These are phyloP conservation scores for Perkinsus marinus DNA, from an alignment of 169 alveolate species.

Conservation along the genomic window DNA sequence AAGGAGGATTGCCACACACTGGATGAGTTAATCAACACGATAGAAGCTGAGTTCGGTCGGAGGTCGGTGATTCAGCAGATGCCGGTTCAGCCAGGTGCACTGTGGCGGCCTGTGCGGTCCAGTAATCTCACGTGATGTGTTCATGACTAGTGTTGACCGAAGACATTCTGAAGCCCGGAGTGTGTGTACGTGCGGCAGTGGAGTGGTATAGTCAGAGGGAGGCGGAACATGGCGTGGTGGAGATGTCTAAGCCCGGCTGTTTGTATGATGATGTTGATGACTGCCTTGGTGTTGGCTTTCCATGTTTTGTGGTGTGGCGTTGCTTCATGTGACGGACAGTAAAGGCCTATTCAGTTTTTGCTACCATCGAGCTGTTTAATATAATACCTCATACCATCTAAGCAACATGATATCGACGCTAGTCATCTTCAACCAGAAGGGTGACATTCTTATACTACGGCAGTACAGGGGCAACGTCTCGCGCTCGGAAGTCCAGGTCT, in stretches of 20 bases:
- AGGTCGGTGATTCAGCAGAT: conserved; percentile 4
- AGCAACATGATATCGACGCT: not conserved
- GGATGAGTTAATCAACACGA: conserved; percentile 8
- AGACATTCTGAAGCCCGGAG: not conserved
- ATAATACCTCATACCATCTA: not conserved
- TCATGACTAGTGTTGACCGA: not conserved
- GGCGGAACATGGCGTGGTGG: not conserved
- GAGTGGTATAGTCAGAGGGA: not conserved
- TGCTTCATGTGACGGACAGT: not conserved
- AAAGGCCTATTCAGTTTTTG: not conserved
- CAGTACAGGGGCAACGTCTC: conserved; percentile 58
- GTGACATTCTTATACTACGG: conserved; percentile 61
- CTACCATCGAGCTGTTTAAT: not conserved
- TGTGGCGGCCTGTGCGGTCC: not conserved
- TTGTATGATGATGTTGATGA: not conserved
- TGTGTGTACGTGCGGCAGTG: not conserved
- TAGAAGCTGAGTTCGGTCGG: conserved; percentile 8
- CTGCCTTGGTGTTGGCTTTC: not conserved
- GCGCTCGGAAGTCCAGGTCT: conserved; percentile 34
- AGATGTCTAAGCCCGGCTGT: not conserved
- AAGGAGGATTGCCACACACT: conserved; percentile 10
- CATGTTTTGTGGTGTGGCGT: not conserved
- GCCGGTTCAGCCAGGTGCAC: conserved; percentile 6
- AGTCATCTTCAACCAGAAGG: conserved; percentile 9
- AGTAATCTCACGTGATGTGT: not conserved